Evolutionary conservation across 2,329 filamentous ascomycete genomes (phyloP), one percentile per base, ranked within the genome.

Genomic region (Helminthosporium solani): DNA sequence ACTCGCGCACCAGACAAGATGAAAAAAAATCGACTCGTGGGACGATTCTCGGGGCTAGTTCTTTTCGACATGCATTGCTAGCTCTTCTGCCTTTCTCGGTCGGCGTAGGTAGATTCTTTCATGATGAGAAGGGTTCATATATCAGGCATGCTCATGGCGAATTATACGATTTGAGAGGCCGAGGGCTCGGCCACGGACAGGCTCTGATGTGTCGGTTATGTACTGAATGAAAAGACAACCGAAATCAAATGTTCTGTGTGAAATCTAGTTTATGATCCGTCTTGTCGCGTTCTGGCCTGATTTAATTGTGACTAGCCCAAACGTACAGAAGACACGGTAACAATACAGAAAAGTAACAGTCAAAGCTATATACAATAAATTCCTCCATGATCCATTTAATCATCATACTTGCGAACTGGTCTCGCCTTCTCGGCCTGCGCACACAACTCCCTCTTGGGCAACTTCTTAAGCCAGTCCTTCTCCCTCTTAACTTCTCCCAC

Each of bases 401-500:
- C 57, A 55, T 59, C 54, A 43, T 65, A 64, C 57, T 68, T 71
- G 58, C 73, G 63, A 50, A 74, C 77, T n/a, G 85, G 86, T 56
- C 84, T 73, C 57, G 80, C 79, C 68, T 86, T 82, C 64, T 82
- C 76, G 33, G 90, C 91, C 56, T 75, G 70, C 59, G 82, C 81
- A 72, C 91, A 96, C 57, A 96, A 73, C 67, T 78, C 73, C 64
- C 80, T 80, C 61, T 75, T 75, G 4, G 82, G 81, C 71, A 73
- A 55, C 52, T 69, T 70, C 43, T 80, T 82, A 62, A 86, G 78
- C 64, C 85, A 76, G 75, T 84, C 75, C 47, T 81, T 78, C 49
- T 82, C 77, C 54, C 75, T 72, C 67, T 82, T 78, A 12, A 97
- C 81, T 66, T 78, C 81, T 3, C 94, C 94, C 3, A 95, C 87